Base-by-base conservation (phyloP, 169 alveolate species). In the Babesia ovata region DNA sequence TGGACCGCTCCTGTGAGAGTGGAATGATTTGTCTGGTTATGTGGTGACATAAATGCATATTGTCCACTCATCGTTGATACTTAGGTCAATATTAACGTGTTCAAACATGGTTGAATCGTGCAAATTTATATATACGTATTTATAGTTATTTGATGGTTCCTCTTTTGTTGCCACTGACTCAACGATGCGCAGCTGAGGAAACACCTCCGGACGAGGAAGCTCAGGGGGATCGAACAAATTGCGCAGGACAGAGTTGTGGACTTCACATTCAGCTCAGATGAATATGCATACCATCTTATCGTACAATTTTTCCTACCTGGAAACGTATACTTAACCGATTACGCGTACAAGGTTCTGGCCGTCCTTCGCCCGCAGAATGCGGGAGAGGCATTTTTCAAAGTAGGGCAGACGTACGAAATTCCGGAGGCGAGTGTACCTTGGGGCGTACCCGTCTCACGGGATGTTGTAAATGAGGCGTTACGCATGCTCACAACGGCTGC, bases 251-350 rank as follows among this genome's bases (percentile, higher is more conserved):
- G 99, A 79, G 97, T 95, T 19, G 90, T 95, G 46, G 97, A 93
- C 60, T 84, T 95, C 29, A 90, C 95, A 50, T 95, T 96, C 77
- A 96, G 98, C 58, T 87, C 92, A 63, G 98, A 95, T 22, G 99
- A 95, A 54, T 88, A 92, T 59, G 93, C 93, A 2, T 87, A 85
- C 60, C 97, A 96, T 82, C 70, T 96, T n/a, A 88, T 96, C 45
- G 88, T 96, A 2, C 98, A 96, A 79, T 90, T 96, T 54, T 96
- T 94, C 75, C 94, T 96, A 48, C 91, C 94, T 50, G 99, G 99
- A 54, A 96, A 96, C 84, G 85, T 96, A 26, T 90, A 94, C 58
- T 84, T 96, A 53, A 95, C 98, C n/a, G 98, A 96, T 74, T 71
- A 79, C 57, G 91, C 94, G 45, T 95, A 93, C 70, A 89, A 87